Percentiles rank a stretch among this genome's conserved stretches.
Conservation (phyloP, 495 filamentous ascomycete species). For the Aspergillus funiculosus region DNA sequence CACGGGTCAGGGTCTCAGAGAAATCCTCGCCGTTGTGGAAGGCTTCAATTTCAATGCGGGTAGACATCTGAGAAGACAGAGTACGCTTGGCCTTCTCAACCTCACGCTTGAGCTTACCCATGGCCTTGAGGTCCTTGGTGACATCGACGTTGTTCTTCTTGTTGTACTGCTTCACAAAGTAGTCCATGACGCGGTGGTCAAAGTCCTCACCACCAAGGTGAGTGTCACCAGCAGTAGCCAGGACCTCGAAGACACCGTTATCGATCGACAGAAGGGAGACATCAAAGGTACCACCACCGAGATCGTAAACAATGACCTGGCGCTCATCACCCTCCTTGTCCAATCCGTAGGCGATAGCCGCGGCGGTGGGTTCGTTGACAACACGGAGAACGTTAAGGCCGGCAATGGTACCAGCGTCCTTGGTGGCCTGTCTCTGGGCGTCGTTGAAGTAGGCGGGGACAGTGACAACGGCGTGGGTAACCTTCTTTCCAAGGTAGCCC, state of each 20-base stretch:
- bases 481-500: conserved; percentile 87
- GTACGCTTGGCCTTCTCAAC: conserved; percentile 99
- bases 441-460: conserved; percentile 99
- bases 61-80: conserved; percentile 96
- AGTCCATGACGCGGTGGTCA: conserved; percentile 94
- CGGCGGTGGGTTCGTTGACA: conserved; percentile 90
- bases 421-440: conserved; percentile 95
- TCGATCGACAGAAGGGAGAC: conserved; percentile 97
- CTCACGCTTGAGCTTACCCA: conserved; percentile 99
- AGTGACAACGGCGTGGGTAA: conserved; percentile 94
- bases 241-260: conserved; percentile 94
- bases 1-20: conserved; percentile 94
- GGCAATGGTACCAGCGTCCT: conserved; percentile 92
- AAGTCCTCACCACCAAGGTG: conserved; percentile 99
- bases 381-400: conserved; percentile 96
- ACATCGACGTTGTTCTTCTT: conserved; percentile 94
- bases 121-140: conserved; percentile 92
- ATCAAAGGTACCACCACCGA: conserved; percentile 99
- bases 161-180: conserved; percentile 98
- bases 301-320: conserved; percentile 94
- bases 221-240: conserved; percentile 97
- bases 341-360: conserved; percentile 81
- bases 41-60: conserved; percentile 95
- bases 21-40: conserved; percentile 98
- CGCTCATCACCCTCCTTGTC: conserved; percentile 82